A percentile compares a stretch with the other conserved stretches of the same genome.
phyloP scores from a whole-genome alignment of 805 yeast genomes.

The Ogataea sp. region DNA sequence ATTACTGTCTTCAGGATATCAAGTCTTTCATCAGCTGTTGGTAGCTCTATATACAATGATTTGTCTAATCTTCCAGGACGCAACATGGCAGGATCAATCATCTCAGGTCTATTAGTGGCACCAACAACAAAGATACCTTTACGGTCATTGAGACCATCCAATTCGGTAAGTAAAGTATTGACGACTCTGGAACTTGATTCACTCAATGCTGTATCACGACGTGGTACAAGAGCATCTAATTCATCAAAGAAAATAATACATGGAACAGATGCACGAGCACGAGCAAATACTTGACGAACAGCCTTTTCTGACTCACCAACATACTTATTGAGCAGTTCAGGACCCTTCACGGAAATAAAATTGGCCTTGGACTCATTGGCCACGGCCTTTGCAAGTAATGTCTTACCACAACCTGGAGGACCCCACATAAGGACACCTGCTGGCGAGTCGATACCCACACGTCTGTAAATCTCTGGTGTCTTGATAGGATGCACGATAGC shows the following conservation, averaged over 20 bases:
- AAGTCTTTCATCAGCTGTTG: constrained; percentile 65
- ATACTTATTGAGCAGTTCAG: constrained; percentile 88
- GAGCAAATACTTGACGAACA: constrained; percentile 85
- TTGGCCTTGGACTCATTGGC: constrained; percentile 97
- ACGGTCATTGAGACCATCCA: constrained; percentile 91
- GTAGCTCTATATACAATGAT: constrained; percentile 84
- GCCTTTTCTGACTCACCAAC: constrained; percentile 95
- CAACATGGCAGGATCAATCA: constrained; percentile 97
- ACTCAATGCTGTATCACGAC: constrained; percentile 80
- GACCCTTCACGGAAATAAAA: constrained; percentile 93
- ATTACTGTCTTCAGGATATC: constrained; percentile 80
- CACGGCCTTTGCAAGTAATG: constrained; percentile 92
- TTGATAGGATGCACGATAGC: constrained; percentile 96
- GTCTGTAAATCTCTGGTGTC: constrained; percentile 80
- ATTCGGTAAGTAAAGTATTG: constrained; percentile 85
- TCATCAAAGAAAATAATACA: constrained; percentile 94
- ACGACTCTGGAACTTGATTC: constrained; percentile 93
- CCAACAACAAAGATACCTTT: constrained; percentile 92
- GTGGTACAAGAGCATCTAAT: constrained; percentile 90
- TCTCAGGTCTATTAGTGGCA: constrained; percentile 96
- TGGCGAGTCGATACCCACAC: constrained; percentile 93
- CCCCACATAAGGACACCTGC: constrained; percentile 98
- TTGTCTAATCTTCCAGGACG: constrained; percentile 96
- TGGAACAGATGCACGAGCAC: constrained; percentile 93
- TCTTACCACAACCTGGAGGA: constrained; percentile 99